A percentile compares a stretch with the other conserved stretches of the same genome.
Evolutionary conservation across 1,139 yeast genomes (phyloP).

Genomic region (Geotrichum fermentans): DNA sequence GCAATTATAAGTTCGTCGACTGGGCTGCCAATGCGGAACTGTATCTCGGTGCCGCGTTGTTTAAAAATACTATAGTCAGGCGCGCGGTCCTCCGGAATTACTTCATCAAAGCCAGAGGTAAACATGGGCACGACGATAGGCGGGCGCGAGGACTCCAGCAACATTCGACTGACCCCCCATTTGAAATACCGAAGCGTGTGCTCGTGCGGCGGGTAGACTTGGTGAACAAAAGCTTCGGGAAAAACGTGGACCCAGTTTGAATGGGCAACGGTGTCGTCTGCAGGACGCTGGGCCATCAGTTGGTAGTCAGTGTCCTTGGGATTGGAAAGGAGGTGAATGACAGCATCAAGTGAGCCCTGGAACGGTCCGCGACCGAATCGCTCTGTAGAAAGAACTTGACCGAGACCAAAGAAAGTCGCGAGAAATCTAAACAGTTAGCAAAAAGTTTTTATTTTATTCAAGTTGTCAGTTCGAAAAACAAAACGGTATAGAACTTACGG

Average conservation of each 20-base stretch:
- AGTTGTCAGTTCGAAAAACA: neutral
- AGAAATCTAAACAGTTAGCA: slow-evolving; percentile 17
- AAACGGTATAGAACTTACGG: slow-evolving; percentile 30
- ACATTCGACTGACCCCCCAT: slow-evolving; percentile 87
- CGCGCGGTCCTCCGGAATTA: slow-evolving; percentile 66
- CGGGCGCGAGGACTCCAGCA: slow-evolving; percentile 74
- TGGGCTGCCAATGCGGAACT: slow-evolving; percentile 68
- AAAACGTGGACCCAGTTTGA: slow-evolving; percentile 92
- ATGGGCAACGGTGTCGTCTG: slow-evolving; percentile 41
- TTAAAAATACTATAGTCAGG: slow-evolving; percentile 45
- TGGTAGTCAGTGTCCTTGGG: slow-evolving; percentile 21
- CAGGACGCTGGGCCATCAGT: slow-evolving; percentile 14
- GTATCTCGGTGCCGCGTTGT: slow-evolving; percentile 51
- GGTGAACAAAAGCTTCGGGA: slow-evolving; percentile 93
- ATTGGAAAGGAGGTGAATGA: slow-evolving; percentile 71
- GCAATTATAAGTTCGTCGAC: slow-evolving; percentile 59
- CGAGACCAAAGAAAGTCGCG: slow-evolving; percentile 64
- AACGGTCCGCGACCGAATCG: slow-evolving; percentile 91
- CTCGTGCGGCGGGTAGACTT: slow-evolving; percentile 68
- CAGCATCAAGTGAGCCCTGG: slow-evolving; percentile 86
- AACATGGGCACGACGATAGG: slow-evolving; percentile 91
- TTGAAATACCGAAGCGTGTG: slow-evolving; percentile 90
- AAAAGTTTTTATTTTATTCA: neutral
- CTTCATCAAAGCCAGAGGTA: slow-evolving; percentile 77
- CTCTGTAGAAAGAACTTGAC: slow-evolving; percentile 79